A percentile compares a stretch with the other conserved stretches of the same genome.
Evolutionary conservation across 306 rosid species (phyloP).

Genomic region (Adenanthera pavonina): DNA sequence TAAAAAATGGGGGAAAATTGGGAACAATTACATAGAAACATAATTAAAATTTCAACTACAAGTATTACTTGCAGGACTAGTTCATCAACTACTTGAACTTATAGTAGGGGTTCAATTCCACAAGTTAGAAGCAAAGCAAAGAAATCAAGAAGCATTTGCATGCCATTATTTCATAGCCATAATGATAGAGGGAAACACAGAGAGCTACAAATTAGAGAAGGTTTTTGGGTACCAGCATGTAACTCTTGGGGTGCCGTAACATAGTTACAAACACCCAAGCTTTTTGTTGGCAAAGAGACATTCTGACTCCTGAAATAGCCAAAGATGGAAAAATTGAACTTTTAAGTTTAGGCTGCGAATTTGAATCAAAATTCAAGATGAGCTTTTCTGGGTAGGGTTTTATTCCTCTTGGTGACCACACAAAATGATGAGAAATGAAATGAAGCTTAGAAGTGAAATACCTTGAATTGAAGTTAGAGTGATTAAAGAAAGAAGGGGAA

Average conservation of each 20-base stretch:
- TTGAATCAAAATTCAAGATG: not conserved
- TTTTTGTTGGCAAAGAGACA: constrained; percentile 55
- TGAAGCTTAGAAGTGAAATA: not conserved
- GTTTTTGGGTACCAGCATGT: constrained; percentile 52
- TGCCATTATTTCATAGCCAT: constrained; percentile 10
- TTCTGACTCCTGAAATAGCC: constrained; percentile 51
- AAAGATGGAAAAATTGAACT: not conserved
- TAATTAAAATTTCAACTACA: not conserved
- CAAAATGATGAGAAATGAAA: not conserved
- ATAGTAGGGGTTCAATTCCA: not conserved
- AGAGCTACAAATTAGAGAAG: not conserved
- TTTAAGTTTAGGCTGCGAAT: constrained; percentile 13
- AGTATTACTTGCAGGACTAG: not conserved
- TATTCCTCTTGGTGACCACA: not conserved
- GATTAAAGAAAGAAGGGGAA: constrained; percentile 53
- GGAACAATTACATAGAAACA: not conserved
- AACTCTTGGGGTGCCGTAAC: constrained; percentile 67
- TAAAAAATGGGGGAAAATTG: not conserved
- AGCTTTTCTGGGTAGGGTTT: constrained; percentile 1
- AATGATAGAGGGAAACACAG: not conserved
- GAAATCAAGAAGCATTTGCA: not conserved
- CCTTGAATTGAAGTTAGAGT: constrained; percentile 45
- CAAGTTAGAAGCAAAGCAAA: not conserved
- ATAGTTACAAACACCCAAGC: constrained; percentile 61
- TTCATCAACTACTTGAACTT: not conserved